Evolutionary conservation across 495 filamentous ascomycete genomes (phyloP).

Genomic region (Hamigera avellanea): DNA sequence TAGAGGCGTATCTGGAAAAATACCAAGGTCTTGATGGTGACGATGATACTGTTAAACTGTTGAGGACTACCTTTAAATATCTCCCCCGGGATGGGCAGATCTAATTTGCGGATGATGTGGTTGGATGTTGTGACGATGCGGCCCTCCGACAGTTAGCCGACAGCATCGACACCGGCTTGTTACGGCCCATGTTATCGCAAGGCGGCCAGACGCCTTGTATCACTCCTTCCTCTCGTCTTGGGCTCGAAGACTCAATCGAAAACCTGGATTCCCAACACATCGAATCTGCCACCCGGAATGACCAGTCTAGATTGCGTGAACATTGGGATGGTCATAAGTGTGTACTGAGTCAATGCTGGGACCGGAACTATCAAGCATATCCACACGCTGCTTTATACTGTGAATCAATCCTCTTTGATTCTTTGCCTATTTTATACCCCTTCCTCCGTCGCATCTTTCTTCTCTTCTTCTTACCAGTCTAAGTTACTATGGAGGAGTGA

Average conservation of each 20-base stretch:
- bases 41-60: slow-evolving; percentile 6
- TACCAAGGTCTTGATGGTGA: too few relatives aligned
- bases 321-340: too few relatives aligned
- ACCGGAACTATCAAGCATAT: too few relatives aligned
- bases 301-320: too few relatives aligned
- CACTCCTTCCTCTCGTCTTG: slow-evolving; percentile 2
- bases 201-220: slow-evolving; percentile 2
- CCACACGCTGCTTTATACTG: too few relatives aligned
- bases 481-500: too few relatives aligned
- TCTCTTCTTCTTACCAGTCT: too few relatives aligned
- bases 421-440: too few relatives aligned
- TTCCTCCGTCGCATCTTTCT: too few relatives aligned
- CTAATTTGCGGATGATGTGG: slow-evolving; percentile 6
- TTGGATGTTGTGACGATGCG: slow-evolving; percentile 2
- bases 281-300: too few relatives aligned
- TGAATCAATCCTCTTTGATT: too few relatives aligned
- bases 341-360: too few relatives aligned
- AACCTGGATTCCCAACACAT: slow-evolving; percentile 3
- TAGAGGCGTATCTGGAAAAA: neutral
- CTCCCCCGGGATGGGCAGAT: slow-evolving; percentile 3
- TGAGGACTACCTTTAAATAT: slow-evolving; percentile 4
- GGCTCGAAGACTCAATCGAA: slow-evolving; percentile 8
- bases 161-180: slow-evolving; percentile 3
- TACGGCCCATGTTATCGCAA: slow-evolving; percentile 3
- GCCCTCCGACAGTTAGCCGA: slow-evolving; percentile 6